phyloP scores from a whole-genome alignment of 306 rosid genomes.

The Medicago arabica region DNA sequence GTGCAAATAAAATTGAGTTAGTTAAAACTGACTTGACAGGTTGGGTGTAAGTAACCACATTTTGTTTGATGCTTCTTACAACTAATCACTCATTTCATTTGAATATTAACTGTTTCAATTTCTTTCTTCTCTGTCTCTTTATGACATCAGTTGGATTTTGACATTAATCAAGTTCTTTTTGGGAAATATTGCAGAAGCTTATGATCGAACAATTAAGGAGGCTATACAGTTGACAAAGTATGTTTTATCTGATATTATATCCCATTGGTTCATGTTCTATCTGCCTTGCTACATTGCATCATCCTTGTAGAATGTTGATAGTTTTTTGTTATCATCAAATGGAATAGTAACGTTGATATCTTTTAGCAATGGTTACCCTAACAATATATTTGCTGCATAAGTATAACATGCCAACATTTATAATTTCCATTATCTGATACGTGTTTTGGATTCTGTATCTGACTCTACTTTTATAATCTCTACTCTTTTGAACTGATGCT shows the following conservation, averaged over 20 bases:
- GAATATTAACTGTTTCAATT: conserved; percentile 17
- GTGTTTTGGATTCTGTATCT: conserved; percentile 25
- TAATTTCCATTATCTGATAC: neutral
- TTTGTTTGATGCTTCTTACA: conserved; percentile 19
- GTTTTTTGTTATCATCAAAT: neutral
- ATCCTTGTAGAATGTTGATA: conserved; percentile 13
- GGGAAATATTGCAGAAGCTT: conserved; percentile 66
- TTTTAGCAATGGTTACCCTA: neutral
- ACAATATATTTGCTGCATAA: neutral
- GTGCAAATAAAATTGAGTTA: neutral
- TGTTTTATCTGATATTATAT: conserved; percentile 34
- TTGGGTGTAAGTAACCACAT: conserved; percentile 1
- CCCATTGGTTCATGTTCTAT: conserved; percentile 8
- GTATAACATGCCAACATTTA: neutral
- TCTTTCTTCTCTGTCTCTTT: conserved; percentile 24
- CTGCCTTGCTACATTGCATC: conserved; percentile 5
- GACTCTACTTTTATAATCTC: conserved; percentile 1
- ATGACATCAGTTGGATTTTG: neutral
- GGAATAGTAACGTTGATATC: neutral
- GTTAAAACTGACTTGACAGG: neutral
- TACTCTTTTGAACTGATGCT: conserved; percentile 20
- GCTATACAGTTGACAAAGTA: conserved; percentile 73
- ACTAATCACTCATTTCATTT: neutral
- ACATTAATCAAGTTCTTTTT: conserved; percentile 34
- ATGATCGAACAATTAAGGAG: conserved; percentile 72